phyloP scores from a whole-genome alignment of 768 basidiomycete genomes.

The Pleurotus pulmonarius region DNA sequence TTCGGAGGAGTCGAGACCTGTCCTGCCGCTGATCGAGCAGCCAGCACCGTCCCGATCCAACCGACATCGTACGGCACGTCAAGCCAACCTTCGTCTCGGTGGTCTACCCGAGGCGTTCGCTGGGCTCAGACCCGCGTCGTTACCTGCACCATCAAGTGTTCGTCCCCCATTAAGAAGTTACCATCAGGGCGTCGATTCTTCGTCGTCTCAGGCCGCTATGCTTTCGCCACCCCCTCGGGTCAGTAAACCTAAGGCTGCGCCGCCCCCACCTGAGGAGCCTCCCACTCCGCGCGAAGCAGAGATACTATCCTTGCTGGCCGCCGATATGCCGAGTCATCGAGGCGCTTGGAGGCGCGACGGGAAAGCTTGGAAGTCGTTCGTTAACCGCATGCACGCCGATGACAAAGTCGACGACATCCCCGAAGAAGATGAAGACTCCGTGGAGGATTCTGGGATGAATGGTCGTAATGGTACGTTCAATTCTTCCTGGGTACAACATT shows the following conservation, averaged over 20 bases:
- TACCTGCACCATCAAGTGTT: constrained; percentile 63
- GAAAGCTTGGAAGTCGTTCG: constrained; percentile 62
- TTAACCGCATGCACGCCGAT: constrained; percentile 29
- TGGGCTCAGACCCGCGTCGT: constrained; percentile 59
- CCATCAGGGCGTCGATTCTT: constrained; percentile 30
- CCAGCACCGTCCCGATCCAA: constrained; percentile 27
- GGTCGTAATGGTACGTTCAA: too few relatives aligned
- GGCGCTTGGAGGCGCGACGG: constrained; percentile 65
- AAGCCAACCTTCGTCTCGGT: constrained; percentile 23
- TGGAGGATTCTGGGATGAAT: too few relatives aligned
- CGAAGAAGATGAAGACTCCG: constrained; percentile 24
- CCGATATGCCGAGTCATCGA: constrained; percentile 66
- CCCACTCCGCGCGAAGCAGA: constrained; percentile 38
- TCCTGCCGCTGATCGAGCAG: constrained; percentile 41
- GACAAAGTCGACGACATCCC: constrained; percentile 22
- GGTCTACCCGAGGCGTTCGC: constrained; percentile 56
- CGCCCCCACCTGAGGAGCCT: background rate
- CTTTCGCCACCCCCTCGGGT: constrained; percentile 25
- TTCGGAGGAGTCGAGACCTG: constrained; percentile 26
- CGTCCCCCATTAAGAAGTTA: constrained; percentile 35
- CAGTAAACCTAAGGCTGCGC: constrained; percentile 5
- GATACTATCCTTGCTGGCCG: constrained; percentile 62
- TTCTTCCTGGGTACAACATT: background rate
- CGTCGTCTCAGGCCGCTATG: constrained; percentile 5
- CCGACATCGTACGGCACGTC: constrained; percentile 24